phyloP scores from a whole-genome alignment of 192 early-diverging fungal species.

The Chytriomyces sp. region DNA sequence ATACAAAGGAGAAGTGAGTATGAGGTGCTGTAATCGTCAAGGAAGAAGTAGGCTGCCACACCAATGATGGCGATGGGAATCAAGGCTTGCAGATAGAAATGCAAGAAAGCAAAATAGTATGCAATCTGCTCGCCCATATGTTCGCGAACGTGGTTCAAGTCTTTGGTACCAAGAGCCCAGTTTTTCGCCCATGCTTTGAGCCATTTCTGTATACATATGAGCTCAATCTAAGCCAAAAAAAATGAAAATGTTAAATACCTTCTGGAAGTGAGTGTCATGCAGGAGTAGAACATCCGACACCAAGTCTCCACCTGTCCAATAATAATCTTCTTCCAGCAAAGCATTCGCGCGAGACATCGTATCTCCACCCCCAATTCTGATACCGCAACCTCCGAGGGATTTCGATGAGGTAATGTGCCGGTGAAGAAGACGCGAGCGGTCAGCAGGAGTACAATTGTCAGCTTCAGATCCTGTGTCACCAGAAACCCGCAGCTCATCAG shows the following conservation, averaged over 20 bases:
- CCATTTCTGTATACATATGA: conserved; percentile 60
- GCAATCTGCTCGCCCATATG: conserved; percentile 90
- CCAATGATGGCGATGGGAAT: conserved; percentile 69
- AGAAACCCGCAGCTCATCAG: background rate
- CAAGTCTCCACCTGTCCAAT: conserved; percentile 48
- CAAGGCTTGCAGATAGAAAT: conserved; percentile 83
- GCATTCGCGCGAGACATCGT: conserved; percentile 45
- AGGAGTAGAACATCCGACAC: conserved; percentile 71
- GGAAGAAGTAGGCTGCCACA: conserved; percentile 55
- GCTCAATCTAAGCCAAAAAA: background rate
- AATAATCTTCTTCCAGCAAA: conserved; percentile 27
- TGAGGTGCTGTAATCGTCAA: conserved; percentile 61
- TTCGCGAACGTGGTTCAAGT: conserved; percentile 74
- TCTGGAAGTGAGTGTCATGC: conserved; percentile 78
- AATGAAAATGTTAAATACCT: conserved; percentile 42
- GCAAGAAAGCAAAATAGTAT: conserved; percentile 94
- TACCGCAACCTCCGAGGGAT: conserved; percentile 65
- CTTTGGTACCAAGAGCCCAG: conserved; percentile 72
- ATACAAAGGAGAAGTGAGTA: conserved; percentile 66
- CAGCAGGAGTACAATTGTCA: too few relatives aligned
- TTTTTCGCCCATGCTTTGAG: conserved; percentile 78
- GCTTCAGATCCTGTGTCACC: too few relatives aligned
- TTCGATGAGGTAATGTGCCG: conserved; percentile 61
- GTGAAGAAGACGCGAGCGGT: conserved; percentile 64
- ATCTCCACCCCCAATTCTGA: conserved; percentile 34